A percentile compares a stretch with the other conserved stretches of the same genome.
These are phyloP conservation scores for Neonectria punicea DNA, from an alignment of 2,329 filamentous ascomycete genomes.

Conservation along the genomic window DNA sequence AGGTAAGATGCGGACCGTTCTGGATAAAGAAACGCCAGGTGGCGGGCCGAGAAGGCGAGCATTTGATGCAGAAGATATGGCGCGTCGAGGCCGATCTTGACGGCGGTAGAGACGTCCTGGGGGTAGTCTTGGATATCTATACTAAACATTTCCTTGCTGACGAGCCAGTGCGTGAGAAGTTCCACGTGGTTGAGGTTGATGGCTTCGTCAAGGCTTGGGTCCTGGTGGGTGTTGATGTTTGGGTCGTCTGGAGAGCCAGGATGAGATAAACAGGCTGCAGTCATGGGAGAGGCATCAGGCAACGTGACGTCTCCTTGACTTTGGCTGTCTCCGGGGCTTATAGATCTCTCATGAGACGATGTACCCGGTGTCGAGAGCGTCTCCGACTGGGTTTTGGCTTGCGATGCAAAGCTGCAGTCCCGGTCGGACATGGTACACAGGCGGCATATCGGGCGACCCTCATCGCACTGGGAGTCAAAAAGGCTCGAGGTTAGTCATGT, in stretches of 20 bases:
- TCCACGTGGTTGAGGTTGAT: not conserved
- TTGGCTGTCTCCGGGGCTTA: not conserved
- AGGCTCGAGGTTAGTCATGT: not conserved
- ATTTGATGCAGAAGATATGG: slow-evolving; percentile 29
- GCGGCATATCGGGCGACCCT: slow-evolving; percentile 27
- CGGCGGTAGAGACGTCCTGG: not conserved
- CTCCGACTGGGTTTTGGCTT: not conserved
- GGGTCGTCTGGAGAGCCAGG: not conserved
- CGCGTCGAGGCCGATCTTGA: slow-evolving; percentile 1
- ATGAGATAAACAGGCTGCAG: not conserved
- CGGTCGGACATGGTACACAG: slow-evolving; percentile 22
- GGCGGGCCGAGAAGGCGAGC: slow-evolving; percentile 31
- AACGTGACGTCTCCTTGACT: not conserved
- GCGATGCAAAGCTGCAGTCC: slow-evolving; percentile 24
- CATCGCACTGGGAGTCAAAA: slow-evolving; percentile 26
- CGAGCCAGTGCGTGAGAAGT: not conserved
- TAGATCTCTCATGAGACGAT: not conserved
- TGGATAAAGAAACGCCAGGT: slow-evolving; percentile 6
- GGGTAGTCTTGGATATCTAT: not conserved
- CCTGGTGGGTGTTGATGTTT: not conserved
- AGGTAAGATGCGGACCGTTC: not conserved
- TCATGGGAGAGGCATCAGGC: not conserved
- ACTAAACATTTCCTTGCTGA: not conserved
- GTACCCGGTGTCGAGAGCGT: not conserved
- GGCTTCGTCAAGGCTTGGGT: not conserved